phyloP scores from a whole-genome alignment of 2,329 filamentous ascomycete species.

The Ampelomyces quisqualis region DNA sequence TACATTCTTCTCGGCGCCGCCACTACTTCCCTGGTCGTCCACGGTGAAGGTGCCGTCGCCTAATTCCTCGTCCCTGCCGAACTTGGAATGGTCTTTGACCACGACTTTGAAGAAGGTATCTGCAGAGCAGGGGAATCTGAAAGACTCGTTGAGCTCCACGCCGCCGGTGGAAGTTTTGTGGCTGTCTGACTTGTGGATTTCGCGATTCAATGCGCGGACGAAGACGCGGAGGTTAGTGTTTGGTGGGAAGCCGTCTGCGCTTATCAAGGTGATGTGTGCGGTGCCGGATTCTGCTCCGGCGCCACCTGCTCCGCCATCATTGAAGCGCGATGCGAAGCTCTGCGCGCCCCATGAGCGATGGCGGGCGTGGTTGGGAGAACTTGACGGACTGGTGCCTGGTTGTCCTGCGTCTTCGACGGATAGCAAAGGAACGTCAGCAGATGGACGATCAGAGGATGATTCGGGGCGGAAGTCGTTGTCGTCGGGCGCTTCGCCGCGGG shows the following conservation, averaged over 20 bases:
- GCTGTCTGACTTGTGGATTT: slow-evolving; percentile 89
- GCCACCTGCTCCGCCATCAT: slow-evolving; percentile 46
- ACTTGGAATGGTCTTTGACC: slow-evolving; percentile 81
- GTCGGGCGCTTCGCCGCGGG: slow-evolving; percentile 49
- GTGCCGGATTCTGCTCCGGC: slow-evolving; percentile 64
- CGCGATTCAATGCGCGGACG: slow-evolving; percentile 68
- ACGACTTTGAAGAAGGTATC: slow-evolving; percentile 84
- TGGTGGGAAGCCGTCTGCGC: slow-evolving; percentile 74
- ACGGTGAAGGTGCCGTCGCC: slow-evolving; percentile 89
- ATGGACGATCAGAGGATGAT: slow-evolving; percentile 43
- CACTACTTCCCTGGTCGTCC: slow-evolving; percentile 70
- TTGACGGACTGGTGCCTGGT: slow-evolving; percentile 12
- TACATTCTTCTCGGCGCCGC: slow-evolving; percentile 68
- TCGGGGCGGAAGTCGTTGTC: slow-evolving; percentile 48
- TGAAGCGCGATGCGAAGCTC: slow-evolving; percentile 43
- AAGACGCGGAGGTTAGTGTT: slow-evolving; percentile 76
- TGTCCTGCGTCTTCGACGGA: slow-evolving; percentile 35
- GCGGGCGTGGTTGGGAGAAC: slow-evolving; percentile 32
- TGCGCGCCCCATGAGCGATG: slow-evolving; percentile 41
- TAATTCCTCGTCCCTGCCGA: slow-evolving; percentile 78
- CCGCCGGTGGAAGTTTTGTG: slow-evolving; percentile 68
- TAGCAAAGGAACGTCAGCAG: slow-evolving; percentile 34
- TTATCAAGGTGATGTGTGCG: slow-evolving; percentile 77
- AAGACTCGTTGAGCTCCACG: slow-evolving; percentile 66
- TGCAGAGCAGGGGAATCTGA: slow-evolving; percentile 74